Percentiles rank a stretch among this genome's conserved stretches.
phyloP scores from a whole-genome alignment of 371 early-diverging fungal species.

The Batrachochytrium dendrobatidis region DNA sequence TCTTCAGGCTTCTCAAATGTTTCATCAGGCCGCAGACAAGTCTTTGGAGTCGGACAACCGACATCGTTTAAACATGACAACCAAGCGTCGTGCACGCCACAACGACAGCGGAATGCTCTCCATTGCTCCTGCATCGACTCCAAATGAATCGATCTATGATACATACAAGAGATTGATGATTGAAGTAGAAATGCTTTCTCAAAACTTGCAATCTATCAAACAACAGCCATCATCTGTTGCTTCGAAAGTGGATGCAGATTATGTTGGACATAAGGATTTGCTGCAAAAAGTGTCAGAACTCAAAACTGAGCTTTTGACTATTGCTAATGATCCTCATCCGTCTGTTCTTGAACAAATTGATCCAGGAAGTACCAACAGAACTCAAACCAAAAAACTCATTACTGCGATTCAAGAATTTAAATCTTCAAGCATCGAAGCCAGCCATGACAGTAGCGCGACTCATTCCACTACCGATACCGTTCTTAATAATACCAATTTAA shows the following conservation, averaged over 20 bases:
- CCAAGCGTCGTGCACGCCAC: not conserved
- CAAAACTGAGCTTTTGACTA: not conserved
- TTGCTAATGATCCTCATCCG: not conserved
- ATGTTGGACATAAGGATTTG: not conserved
- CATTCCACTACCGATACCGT: slow-evolving; percentile 26
- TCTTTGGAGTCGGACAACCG: not conserved
- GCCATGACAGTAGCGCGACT: not conserved
- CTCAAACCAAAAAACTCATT: not conserved
- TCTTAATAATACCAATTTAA: too few relatives aligned
- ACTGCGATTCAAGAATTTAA: not conserved
- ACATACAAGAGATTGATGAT: not conserved
- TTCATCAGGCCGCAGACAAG: not conserved
- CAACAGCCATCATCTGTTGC: not conserved
- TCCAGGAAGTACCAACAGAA: not conserved
- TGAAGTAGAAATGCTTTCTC: not conserved
- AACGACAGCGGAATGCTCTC: too few relatives aligned
- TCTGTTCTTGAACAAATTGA: not conserved
- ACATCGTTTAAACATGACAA: too few relatives aligned
- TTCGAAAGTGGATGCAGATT: not conserved
- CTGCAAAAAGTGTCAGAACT: not conserved
- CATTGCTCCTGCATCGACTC: not conserved
- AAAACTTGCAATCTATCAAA: not conserved
- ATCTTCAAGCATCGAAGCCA: not conserved
- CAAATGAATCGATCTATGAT: not conserved
- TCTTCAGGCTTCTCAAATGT: not conserved